These are phyloP conservation scores for Allium cepa DNA, from an alignment of 106 monocot genomes.

Conservation along the genomic window DNA sequence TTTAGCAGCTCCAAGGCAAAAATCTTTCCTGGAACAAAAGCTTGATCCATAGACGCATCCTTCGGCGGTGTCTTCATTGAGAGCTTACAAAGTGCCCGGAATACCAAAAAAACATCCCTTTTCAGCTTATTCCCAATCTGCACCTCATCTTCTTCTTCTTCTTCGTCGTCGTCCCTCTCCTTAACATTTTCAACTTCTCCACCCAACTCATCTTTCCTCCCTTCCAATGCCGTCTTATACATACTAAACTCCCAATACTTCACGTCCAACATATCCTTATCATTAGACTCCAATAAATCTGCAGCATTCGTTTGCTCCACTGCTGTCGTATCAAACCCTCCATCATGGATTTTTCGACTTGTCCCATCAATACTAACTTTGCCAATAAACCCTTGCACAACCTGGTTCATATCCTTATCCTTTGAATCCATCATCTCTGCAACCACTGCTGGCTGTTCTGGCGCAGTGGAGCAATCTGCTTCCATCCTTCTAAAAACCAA, in stretches of 20 bases:
- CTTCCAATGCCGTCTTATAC: slow-evolving; percentile 96
- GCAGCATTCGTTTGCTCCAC: slow-evolving; percentile 78
- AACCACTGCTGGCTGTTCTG: slow-evolving; percentile 87
- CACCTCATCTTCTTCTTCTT: slow-evolving; percentile 75
- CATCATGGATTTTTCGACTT: slow-evolving; percentile 30
- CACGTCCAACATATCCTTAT: slow-evolving; percentile 98
- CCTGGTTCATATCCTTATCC: slow-evolving; percentile 49
- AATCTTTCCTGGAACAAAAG: slow-evolving; percentile 83
- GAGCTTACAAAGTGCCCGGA: slow-evolving; percentile 91
- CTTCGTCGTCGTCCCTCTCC: slow-evolving; percentile 78
- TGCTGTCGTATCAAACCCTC: slow-evolving; percentile 73
- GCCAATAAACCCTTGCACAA: slow-evolving; percentile 91
- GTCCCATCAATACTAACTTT: slow-evolving; percentile 62
- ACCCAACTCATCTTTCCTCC: slow-evolving; percentile 86
- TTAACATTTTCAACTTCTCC: slow-evolving; percentile 52
- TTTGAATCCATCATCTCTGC: slow-evolving; percentile 82
- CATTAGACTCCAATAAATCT: slow-evolving; percentile 90
- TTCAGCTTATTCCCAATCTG: slow-evolving; percentile 86
- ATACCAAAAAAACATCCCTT: slow-evolving; percentile 90
- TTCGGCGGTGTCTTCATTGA: slow-evolving; percentile 94
- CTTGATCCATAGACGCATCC: slow-evolving; percentile 63
- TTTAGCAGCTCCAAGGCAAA: slow-evolving; percentile 90
- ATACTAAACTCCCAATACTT: slow-evolving; percentile 99
- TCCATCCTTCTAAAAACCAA: slow-evolving; percentile 97
- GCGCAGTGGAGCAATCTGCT: slow-evolving; percentile 86